Base-by-base conservation (phyloP, 345 rosid species). In the Nasturtium officinale region DNA sequence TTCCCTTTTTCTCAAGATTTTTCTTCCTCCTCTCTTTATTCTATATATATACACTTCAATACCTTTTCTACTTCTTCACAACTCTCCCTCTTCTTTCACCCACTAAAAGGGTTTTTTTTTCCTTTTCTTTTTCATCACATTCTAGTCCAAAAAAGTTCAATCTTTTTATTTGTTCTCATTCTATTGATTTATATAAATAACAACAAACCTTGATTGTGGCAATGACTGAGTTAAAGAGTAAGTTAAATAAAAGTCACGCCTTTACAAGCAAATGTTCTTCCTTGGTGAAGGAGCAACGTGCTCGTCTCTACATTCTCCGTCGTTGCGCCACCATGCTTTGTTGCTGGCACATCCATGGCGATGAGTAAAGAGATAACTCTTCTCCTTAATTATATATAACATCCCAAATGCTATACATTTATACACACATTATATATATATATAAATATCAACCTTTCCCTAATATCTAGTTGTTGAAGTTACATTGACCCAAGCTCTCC, bases 301-400 rank as follows among this genome's bases (percentile, higher is more conserved):
- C 90, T 30, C 89, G 88, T 21, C 78, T 90, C 75, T 88, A 88
- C 47, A 84, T 90, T 67, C 55, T 90, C 51, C 89, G 91, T 65
- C 94, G 96, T n/a, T 90, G 94, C 6, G 90, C 90, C 52, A 84
- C 91, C 62, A 87, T 90, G 89, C 97, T 90, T 61, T 82, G 88
- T 21, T 87, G 91, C 77, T 86, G 84, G 85, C 88, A 87, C 72
- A 82, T 88, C 29, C 84, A 85, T 3, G 88, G 87, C 4, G 94
- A 87, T 61, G 90, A 83, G 48, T 83, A 77, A 67, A 47, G 53
- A 53, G 59, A 76, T 60, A 12, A 28, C 54, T 56, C 65, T 61
- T 61, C 48, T 55, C 28, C 65, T 45, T 40, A 5, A 12, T 10
- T 37, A 46, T 61, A 46, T 54, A 35, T 76, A 69, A 18, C 21